phyloP scores from a whole-genome alignment of 306 rosid genomes.

The Abrus precatorius region DNA sequence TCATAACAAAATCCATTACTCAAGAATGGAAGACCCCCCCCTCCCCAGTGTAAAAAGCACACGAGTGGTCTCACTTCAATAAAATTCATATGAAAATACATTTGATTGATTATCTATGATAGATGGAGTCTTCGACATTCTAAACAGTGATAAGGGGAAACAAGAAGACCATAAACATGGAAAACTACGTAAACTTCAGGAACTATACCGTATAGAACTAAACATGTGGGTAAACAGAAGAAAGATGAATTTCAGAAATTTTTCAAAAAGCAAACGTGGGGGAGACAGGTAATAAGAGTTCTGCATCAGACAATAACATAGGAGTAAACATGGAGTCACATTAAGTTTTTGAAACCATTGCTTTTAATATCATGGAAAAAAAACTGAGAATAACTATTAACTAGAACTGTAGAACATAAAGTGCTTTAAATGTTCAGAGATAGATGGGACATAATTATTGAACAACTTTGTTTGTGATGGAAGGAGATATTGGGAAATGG shows the following conservation, averaged over 20 bases:
- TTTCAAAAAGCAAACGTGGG: not conserved
- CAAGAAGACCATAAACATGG: not conserved
- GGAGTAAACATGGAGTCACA: not conserved
- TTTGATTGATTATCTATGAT: not conserved
- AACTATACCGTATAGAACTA: not conserved
- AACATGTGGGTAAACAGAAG: not conserved
- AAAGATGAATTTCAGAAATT: not conserved
- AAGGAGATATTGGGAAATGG: slow-evolving; percentile 8
- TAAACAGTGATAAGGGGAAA: not conserved
- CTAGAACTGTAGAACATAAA: not conserved
- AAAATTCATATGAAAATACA: slow-evolving; percentile 19
- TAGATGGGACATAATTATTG: not conserved
- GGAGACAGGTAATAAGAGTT: not conserved
- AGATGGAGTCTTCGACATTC: slow-evolving; percentile 12
- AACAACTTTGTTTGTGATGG: not conserved
- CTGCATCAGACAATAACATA: not conserved
- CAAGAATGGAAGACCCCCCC: not conserved
- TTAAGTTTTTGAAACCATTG: not conserved
- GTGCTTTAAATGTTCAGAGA: slow-evolving; percentile 1
- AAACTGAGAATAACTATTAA: not conserved
- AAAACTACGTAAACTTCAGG: not conserved
- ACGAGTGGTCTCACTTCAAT: slow-evolving; percentile 3
- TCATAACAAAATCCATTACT: slow-evolving; percentile 11
- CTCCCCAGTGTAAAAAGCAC: not conserved
- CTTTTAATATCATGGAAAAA: not conserved